Evolutionary conservation across 1,284 basidiomycete species (phyloP).

Genomic region (Athelia psychrophila): DNA sequence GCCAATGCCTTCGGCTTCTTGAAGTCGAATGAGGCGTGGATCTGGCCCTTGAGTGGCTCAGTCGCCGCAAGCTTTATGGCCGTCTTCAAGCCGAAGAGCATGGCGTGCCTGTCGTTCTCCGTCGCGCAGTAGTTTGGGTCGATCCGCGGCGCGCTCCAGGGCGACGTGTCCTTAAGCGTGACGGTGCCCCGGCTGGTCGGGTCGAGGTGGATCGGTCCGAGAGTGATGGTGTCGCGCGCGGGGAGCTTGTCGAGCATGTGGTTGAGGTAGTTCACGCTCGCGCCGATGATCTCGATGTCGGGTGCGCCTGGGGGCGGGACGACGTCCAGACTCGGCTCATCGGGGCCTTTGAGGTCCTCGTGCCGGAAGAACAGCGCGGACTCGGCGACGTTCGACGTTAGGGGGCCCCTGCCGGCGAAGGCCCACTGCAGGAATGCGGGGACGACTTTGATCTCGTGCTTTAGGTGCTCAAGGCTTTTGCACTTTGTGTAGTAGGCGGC

Average conservation of each 20-base stretch:
- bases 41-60: not conserved
- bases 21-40: too few relatives aligned
- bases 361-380: too few relatives aligned
- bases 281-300: too few relatives aligned
- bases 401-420: too few relatives aligned
- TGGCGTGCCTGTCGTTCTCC: not conserved
- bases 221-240: not conserved
- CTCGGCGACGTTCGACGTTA: too few relatives aligned
- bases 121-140: constrained; percentile 1
- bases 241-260: not conserved
- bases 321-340: too few relatives aligned
- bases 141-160: not conserved
- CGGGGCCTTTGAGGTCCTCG: too few relatives aligned
- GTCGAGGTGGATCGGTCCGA: not conserved
- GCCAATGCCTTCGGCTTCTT: too few relatives aligned
- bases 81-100: not conserved
- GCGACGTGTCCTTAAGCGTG: not conserved
- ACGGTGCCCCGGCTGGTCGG: not conserved
- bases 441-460: too few relatives aligned
- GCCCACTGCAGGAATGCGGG: too few relatives aligned
- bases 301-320: too few relatives aligned
- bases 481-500: not conserved
- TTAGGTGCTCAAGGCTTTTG: not conserved
- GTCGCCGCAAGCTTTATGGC: not conserved
- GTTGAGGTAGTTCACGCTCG: not conserved